phyloP scores from a whole-genome alignment of 163 green algal genomes.

The Chlamydomonas reinhardtii region DNA sequence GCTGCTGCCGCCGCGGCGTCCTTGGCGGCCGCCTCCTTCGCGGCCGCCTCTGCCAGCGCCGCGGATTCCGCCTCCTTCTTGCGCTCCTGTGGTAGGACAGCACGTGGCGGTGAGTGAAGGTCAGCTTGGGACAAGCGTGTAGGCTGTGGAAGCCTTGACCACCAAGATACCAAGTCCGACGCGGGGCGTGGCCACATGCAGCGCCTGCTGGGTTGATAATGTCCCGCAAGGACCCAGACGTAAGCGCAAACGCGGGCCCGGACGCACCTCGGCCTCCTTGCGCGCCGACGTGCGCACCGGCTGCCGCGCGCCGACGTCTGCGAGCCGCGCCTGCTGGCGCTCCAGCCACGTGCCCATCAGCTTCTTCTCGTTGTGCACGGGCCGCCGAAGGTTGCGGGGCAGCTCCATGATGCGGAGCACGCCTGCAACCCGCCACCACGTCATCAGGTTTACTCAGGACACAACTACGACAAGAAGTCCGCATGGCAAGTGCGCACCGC shows the following conservation, averaged over 20 bases:
- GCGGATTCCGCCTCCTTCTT: slow-evolving; percentile 52
- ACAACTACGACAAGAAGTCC: too few species aligned
- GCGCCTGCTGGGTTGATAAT: too few species aligned
- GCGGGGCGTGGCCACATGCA: too few species aligned
- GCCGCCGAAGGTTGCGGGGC: slow-evolving; percentile 81
- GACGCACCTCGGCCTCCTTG: slow-evolving; percentile 60
- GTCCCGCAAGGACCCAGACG: too few species aligned
- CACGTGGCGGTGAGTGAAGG: too few species aligned
- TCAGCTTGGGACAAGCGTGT: too few species aligned
- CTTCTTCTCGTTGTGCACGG: slow-evolving; percentile 77
- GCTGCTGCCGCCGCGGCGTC: slow-evolving; percentile 34
- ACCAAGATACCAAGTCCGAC: too few species aligned
- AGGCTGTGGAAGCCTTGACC: too few species aligned
- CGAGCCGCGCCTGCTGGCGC: slow-evolving; percentile 66
- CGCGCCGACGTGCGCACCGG: slow-evolving; percentile 38
- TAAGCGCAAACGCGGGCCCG: too few species aligned
- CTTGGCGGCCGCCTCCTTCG: slow-evolving; percentile 50
- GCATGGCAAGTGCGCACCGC: too few species aligned
- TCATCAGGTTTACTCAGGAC: too few species aligned
- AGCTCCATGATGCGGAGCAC: slow-evolving; percentile 89
- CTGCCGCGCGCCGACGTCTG: slow-evolving; percentile 62
- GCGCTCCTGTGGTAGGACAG: slow-evolving; percentile 30
- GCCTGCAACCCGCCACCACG: slow-evolving; percentile 41
- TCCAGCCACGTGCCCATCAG: slow-evolving; percentile 76
- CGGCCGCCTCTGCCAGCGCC: slow-evolving; percentile 41